phyloP scores from a whole-genome alignment of 2,329 filamentous ascomycete species.

The Cladobotryum protrusum region DNA sequence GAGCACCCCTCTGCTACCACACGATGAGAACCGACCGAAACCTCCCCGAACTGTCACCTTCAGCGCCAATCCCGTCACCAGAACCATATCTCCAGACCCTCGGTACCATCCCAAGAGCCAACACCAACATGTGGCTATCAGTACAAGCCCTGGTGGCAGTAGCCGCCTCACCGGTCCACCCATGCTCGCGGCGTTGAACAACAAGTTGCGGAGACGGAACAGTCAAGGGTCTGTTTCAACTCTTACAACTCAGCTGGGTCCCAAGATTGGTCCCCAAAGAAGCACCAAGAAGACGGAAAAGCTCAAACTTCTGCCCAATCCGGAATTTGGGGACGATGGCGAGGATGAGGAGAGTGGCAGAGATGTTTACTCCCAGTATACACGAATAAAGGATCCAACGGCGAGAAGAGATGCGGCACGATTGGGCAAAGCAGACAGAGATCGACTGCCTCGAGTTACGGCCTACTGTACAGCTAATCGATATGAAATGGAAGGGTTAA shows the following conservation, averaged over 20 bases:
- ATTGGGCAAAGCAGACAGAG: slow-evolving; percentile 86
- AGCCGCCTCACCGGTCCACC: slow-evolving; percentile 37
- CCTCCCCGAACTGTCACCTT: slow-evolving; percentile 64
- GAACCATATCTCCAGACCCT: slow-evolving; percentile 50
- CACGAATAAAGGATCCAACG: slow-evolving; percentile 92
- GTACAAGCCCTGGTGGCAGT: slow-evolving; percentile 29
- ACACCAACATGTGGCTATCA: slow-evolving; percentile 22
- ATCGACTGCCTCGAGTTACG: slow-evolving; percentile 81
- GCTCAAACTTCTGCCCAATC: slow-evolving; percentile 91
- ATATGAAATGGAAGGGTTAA: slow-evolving; percentile 83
- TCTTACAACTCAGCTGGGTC: slow-evolving; percentile 27
- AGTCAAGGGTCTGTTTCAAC: slow-evolving; percentile 57
- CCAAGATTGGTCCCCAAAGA: slow-evolving; percentile 88
- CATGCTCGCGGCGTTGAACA: slow-evolving; percentile 76
- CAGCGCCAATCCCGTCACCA: slow-evolving; percentile 62
- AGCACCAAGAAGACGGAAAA: slow-evolving; percentile 96
- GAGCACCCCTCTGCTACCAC: slow-evolving; percentile 8
- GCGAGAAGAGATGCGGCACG: slow-evolving; percentile 87
- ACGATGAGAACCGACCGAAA: slow-evolving; percentile 7
- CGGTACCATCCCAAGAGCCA: slow-evolving; percentile 18
- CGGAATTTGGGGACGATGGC: slow-evolving; percentile 70
- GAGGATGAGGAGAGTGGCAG: slow-evolving; percentile 83
- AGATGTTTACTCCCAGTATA: slow-evolving; percentile 97
- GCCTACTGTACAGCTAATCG: slow-evolving; percentile 93
- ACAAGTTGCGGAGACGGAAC: slow-evolving; percentile 78